phyloP scores from a whole-genome alignment of 1,284 basidiomycete species.

The Trichosporon sp. region DNA sequence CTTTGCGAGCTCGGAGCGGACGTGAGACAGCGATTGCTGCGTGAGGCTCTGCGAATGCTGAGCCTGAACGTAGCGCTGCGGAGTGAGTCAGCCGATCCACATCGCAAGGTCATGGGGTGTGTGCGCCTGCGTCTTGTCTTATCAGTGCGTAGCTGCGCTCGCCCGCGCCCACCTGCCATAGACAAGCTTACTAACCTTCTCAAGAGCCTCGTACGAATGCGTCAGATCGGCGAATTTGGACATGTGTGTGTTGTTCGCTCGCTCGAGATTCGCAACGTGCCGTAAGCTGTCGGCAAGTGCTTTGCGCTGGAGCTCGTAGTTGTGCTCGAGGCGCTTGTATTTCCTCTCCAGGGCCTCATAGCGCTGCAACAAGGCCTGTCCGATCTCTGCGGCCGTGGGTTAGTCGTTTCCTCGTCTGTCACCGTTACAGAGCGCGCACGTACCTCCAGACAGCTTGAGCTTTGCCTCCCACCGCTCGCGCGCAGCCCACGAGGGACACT shows the following conservation, averaged over 20 bases:
- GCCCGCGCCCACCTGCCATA: background rate
- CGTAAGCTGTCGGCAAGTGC: conserved; percentile 37
- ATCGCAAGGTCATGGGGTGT: background rate
- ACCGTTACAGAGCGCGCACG: conserved; percentile 33
- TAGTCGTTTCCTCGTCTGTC: conserved; percentile 4
- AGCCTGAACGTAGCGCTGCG: conserved; percentile 69
- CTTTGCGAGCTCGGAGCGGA: conserved; percentile 35
- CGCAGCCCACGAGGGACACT: conserved; percentile 51
- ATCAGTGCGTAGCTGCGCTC: background rate
- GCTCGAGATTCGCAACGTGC: conserved; percentile 39
- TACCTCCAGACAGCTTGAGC: conserved; percentile 75
- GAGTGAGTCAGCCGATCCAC: background rate
- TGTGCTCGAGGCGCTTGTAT: conserved; percentile 52
- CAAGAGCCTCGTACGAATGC: conserved; percentile 40
- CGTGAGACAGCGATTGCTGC: conserved; percentile 42
- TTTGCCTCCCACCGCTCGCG: conserved; percentile 67
- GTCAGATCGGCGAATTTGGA: conserved; percentile 37
- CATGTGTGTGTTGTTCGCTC: conserved; percentile 42
- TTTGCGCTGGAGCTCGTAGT: conserved; percentile 40
- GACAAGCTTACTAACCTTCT: conserved; percentile 40
- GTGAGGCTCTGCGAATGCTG: conserved; percentile 45
- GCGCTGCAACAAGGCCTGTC: conserved; percentile 76
- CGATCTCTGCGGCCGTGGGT: conserved; percentile 61
- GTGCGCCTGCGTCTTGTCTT: background rate
- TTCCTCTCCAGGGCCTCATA: conserved; percentile 77